Evolutionary conservation across 139 green algal genomes (phyloP).

Genomic region (Micractinium conductrix): DNA sequence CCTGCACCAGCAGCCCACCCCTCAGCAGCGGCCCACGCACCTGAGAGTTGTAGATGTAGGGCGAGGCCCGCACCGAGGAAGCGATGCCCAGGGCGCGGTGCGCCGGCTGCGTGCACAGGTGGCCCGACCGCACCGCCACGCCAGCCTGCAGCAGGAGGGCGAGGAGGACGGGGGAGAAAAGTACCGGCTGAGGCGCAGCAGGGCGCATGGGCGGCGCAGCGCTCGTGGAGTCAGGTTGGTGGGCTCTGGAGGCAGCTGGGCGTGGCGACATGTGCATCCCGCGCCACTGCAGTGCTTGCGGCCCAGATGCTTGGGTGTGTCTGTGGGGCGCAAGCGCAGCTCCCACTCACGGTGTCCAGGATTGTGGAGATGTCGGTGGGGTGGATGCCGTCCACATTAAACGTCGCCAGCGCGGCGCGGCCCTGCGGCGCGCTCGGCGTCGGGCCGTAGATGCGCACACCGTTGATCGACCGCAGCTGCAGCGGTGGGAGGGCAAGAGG

Average conservation of each 20-base stretch:
- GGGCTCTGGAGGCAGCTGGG: too few relatives aligned
- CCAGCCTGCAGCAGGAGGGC: conserved; percentile 49
- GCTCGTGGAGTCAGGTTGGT: too few relatives aligned
- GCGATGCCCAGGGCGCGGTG: conserved; percentile 87
- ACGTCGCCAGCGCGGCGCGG: conserved; percentile 87
- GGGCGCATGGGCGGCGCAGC: too few relatives aligned
- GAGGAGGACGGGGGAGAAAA: background rate
- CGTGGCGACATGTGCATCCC: too few relatives aligned
- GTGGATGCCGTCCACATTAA: conserved; percentile 97
- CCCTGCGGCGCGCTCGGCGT: conserved; percentile 48
- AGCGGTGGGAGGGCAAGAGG: background rate
- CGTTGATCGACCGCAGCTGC: conserved; percentile 67
- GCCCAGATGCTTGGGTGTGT: too few relatives aligned
- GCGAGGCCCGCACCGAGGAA: conserved; percentile 82
- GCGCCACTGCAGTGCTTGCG: too few relatives aligned
- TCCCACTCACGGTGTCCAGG: conserved; percentile 69
- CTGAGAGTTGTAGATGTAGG: conserved; percentile 98
- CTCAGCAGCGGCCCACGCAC: too few relatives aligned
- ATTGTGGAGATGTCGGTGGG: conserved; percentile 95
- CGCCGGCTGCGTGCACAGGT: conserved; percentile 98
- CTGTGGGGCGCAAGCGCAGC: too few relatives aligned
- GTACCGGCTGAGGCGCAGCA: too few relatives aligned
- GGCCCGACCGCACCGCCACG: conserved; percentile 92
- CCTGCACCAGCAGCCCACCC: too few relatives aligned
- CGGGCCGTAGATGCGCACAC: conserved; percentile 92